Base-by-base conservation (phyloP, 2,329 filamentous ascomycete genomes). In the Boeremia exigua region DNA sequence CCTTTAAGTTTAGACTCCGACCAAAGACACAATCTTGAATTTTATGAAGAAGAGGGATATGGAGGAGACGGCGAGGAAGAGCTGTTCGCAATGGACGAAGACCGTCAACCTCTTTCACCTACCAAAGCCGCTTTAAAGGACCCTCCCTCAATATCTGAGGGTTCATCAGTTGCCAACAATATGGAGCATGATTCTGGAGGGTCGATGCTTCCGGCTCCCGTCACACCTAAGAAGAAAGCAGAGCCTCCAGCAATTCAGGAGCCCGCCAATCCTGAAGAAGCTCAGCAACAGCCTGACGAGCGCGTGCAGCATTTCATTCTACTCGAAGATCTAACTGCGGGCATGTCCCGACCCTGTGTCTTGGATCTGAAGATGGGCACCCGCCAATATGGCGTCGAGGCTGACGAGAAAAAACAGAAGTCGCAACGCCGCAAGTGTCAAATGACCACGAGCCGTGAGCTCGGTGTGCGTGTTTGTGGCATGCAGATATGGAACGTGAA, bases 301-400 rank as follows among this genome's bases (percentile, higher is more conserved):
- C 87, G 94, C 29, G 90, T 96, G 4, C 91, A 97, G 68, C 96
- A 94, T 72, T 99, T 99, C 72, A 80, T 99, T 12, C 82, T 99
- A 0, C 80, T 99, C 9, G 95, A 99, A 76, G 95, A 99, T 73
- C 83, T 99, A 43, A 99, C 95, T 1, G 91, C 94, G 2, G 94
- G 94, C 30, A 98, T 99, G 95, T 93, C 92, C 72, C 88, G 90
- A 46, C 95, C 95, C 5, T 98, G 95, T 77, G 96, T 99, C 56
- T 89, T 99, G 75, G 95, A 99, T 72, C 81, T 99, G 59, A 99
- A 99, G 74, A 99, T 99, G 95, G 95, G 95, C 17, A 99, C 95
- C 7, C 88, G 95, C 2, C 95, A 99, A 72, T 98, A 97, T 73
- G 95, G 95, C 7, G 87, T 98, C 11, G 93, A 98, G 65, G 95